phyloP scores from a whole-genome alignment of 371 early-diverging fungal species.

The Catenaria anguillulae region DNA sequence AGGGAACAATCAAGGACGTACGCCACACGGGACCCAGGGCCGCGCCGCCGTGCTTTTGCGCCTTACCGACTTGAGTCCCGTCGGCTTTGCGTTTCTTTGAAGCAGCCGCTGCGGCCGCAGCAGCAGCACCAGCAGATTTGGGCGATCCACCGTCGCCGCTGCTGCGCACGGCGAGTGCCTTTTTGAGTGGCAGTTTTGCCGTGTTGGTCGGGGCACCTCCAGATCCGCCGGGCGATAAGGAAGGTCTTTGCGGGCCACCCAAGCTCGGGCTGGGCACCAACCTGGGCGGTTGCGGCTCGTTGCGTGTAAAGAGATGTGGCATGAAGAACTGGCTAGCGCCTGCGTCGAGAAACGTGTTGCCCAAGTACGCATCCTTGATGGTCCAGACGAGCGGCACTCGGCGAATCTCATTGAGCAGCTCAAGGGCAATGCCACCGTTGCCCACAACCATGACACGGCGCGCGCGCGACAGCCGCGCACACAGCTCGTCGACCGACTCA shows the following conservation, averaged over 20 bases:
- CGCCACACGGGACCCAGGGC: conserved; percentile 5
- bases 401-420: conserved; percentile 7
- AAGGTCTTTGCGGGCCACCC: too few species aligned
- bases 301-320: conserved; percentile 5
- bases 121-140: too few species aligned
- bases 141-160: too few species aligned
- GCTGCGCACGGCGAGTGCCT: too few species aligned
- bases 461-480: conserved; percentile 1
- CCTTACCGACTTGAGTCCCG: too few species aligned
- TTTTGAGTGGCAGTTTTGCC: not conserved
- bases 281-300: not conserved
- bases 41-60: not conserved
- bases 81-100: too few species aligned
- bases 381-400: conserved; percentile 6
- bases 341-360: conserved; percentile 5
- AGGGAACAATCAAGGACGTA: not conserved
- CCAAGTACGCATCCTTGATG: conserved; percentile 4
- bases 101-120: too few species aligned
- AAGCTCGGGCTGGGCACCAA: not conserved
- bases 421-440: conserved; percentile 6
- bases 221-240: too few species aligned
- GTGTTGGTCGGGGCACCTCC: not conserved
- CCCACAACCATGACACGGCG: conserved; percentile 7
- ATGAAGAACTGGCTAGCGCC: conserved; percentile 3
- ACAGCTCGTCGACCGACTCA: conserved; percentile 6